phyloP scores from a whole-genome alignment of 73 alveolate species.

The Paramecium biaurelia region DNA sequence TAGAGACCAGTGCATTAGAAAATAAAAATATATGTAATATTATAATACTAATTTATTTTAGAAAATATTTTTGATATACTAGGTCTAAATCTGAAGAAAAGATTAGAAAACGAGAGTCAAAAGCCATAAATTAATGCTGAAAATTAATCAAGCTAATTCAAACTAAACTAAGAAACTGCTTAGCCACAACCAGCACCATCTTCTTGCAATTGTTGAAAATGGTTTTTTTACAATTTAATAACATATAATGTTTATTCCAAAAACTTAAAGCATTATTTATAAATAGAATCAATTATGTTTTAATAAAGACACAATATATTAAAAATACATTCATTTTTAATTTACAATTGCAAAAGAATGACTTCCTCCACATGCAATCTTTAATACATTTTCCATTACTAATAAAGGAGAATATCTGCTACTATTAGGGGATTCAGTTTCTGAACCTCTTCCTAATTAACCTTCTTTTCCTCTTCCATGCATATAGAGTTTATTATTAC shows the following conservation, averaged over 20 bases:
- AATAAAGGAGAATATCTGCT: conserved; percentile 32
- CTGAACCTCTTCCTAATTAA: conserved; percentile 51
- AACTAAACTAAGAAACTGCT: background rate
- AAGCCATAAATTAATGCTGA: background rate
- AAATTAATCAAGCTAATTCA: background rate
- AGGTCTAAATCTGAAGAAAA: background rate
- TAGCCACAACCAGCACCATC: background rate
- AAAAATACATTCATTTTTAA: background rate
- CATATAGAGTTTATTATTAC: conserved; percentile 19
- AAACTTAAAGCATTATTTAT: background rate
- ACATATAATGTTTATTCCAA: background rate
- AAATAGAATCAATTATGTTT: background rate
- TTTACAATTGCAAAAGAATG: conserved; percentile 56
- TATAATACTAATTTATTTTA: background rate
- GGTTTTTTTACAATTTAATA: background rate
- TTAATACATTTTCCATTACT: conserved; percentile 18
- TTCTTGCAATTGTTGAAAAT: background rate
- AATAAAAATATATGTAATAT: conserved; percentile 10
- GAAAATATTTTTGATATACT: background rate
- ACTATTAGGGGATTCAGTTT: background rate
- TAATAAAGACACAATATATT: background rate
- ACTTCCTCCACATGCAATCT: conserved; percentile 61
- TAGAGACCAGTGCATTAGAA: conserved; percentile 69
- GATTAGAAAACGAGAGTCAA: background rate
- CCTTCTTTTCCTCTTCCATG: conserved; percentile 66